Base-by-base conservation (phyloP, 2,329 filamentous ascomycete species). In the Aspergillus pseudoviridinutans region DNA sequence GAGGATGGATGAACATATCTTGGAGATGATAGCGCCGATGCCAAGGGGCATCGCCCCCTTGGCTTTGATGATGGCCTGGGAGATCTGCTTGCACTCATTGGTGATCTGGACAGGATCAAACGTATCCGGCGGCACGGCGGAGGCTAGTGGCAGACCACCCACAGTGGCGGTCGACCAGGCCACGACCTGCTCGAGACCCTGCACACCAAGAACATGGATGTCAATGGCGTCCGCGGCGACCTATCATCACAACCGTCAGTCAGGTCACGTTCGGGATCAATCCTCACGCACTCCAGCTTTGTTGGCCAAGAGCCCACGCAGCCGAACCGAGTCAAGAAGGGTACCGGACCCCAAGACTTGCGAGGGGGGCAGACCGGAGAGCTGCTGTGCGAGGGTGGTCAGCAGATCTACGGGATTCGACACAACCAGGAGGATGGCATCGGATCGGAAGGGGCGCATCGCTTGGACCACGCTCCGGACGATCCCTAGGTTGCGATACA, bases 351-450 rank as follows among this genome's bases (percentile, higher is more conserved):
- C 82, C 25, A 84, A 63, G 12, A 84, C 80, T 59, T 83, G 82
- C 9, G 62, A 67, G 41, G 72, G 64, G 0, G 81, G 81, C 1
- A 84, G 71, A 1, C 79, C 76, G 0, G 79, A 79, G 17, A 80
- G 66, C 49, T 78, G 71, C 32, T 76, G 75, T 3, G 78, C 79
- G 52, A 83, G 75, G 49, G 78, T 77, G 1, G 82, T 83, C 35
- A 84, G 70, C 28, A 84, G 71, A 63, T 84, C 82, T 22, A 84
- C 81, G 0, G 82, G 82, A 64, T 84, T 83, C 2, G 82, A 76
- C 3, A 84, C 80, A 1, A 84, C 68, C 1, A 84, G 68, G 0
- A 84, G 64, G 29, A 84, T 76, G 0, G 80, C 73, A 54, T 81
- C 74, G 3, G 74, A 67, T 27, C 70, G 71, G 55, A 84, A 79